Percentiles rank a stretch among this genome's conserved stretches.
Conservation (phyloP, 768 basidiomycete genomes). For the Lactifluus subvellereus region DNA sequence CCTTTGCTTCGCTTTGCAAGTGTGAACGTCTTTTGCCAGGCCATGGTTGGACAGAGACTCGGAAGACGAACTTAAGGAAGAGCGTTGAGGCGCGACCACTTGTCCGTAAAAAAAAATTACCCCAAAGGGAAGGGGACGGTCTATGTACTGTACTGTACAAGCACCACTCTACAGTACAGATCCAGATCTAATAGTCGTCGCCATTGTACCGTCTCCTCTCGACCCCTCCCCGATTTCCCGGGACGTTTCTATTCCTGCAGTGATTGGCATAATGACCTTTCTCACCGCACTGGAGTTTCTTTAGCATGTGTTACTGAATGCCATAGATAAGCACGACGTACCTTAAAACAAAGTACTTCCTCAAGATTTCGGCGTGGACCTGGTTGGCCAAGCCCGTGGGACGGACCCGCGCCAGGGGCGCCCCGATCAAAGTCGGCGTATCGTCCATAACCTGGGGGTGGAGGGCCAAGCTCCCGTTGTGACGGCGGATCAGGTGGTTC, state of each 20-base stretch:
- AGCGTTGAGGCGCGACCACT: not conserved
- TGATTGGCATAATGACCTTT: constrained; percentile 95
- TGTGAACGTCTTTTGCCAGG: constrained; percentile 84
- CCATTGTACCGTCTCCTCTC: constrained; percentile 40
- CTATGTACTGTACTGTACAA: not conserved
- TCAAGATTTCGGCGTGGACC: constrained; percentile 66
- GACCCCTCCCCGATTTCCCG: constrained; percentile 82
- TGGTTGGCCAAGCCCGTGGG: constrained; percentile 31
- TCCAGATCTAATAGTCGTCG: constrained; percentile 17
- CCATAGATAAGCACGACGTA: constrained; percentile 30
- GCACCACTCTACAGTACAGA: not conserved
- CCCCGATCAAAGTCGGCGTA: constrained; percentile 71
- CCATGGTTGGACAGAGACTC: constrained; percentile 46
- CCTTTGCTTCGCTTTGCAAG: constrained; percentile 51
- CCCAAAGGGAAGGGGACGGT: not conserved
- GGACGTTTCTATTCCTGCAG: constrained; percentile 85
- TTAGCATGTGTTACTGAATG: constrained; percentile 4
- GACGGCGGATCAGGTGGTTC: constrained; percentile 71
- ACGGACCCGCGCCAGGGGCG: constrained; percentile 34
- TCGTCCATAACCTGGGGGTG: constrained; percentile 87
- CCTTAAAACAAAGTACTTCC: constrained; percentile 86
- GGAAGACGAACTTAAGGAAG: too few species aligned
- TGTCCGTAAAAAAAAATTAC: not conserved
- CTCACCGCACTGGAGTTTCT: constrained; percentile 63
- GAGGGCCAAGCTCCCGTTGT: constrained; percentile 76